Evolutionary conservation across 2,329 filamentous ascomycete genomes (phyloP), one percentile per base, ranked within the genome.

Genomic region (Pseudomassariella vexata): DNA sequence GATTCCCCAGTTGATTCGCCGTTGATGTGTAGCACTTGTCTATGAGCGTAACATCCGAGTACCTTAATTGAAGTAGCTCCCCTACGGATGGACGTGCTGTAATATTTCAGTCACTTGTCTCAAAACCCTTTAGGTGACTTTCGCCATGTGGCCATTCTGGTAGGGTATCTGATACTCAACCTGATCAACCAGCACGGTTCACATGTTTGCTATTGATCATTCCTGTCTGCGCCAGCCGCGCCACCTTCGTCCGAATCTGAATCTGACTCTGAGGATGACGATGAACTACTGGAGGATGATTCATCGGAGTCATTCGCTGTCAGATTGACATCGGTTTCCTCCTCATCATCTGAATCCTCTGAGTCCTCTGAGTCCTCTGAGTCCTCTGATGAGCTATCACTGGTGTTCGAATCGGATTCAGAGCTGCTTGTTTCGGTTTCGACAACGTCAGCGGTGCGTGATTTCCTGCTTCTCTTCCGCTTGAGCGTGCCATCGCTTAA

Each of bases 391-490:
- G 48, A 52, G 26, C 42, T 41, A 27, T 40, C 45, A 20, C 35
- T 42, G 9, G 52, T 48, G 9, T 62, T 60, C 0, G 59, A 62
- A 11, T 53, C 51, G 5, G 53, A 55, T 24, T 46, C 50, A 5
- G 48, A 48, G 0, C 53, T 57, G 53, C 46, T 48, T 24, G 44
- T 53, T 38, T 56, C 62, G 42, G 62, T 62, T 36, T 66, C 63
- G 18, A 67, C 63, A 12, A 61, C 49, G 32, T 59, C 61, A 9
- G 60, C 60, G 5, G 59, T 65, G n/a, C 73, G 64, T 32, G 64
- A 55, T 51, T 79, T 80, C 34, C 64, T 57, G 45, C 62, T 65
- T 31, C 68, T 62, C 56, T 71, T 76, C 32, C 61, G 56, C 19
- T 64, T 55, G 41, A 60, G 50, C 5, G 56, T 50, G 7, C 59